Percentiles rank a stretch among this genome's conserved stretches.
phyloP scores from a whole-genome alignment of 148 eudicot genomes.

The Dysphania ambrosioides region DNA sequence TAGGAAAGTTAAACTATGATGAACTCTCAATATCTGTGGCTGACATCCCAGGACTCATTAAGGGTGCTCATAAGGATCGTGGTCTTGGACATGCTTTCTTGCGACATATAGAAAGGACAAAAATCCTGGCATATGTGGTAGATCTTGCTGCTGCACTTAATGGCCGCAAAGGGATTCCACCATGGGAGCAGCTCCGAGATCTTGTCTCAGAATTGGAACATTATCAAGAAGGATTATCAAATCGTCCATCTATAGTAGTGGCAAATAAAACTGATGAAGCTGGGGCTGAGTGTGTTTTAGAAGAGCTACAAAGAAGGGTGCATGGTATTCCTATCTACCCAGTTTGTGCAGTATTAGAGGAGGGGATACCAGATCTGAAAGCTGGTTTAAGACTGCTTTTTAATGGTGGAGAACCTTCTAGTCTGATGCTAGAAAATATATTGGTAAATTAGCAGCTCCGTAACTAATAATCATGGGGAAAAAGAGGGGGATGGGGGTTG shows the following conservation, averaged over 20 bases:
- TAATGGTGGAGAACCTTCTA: conserved; percentile 42
- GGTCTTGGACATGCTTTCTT: conserved; percentile 96
- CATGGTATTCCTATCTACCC: conserved; percentile 67
- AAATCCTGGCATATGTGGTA: conserved; percentile 76
- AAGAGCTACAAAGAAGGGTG: conserved; percentile 64
- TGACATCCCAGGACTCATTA: conserved; percentile 90
- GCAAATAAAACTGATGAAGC: conserved; percentile 85
- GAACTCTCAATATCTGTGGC: conserved; percentile 85
- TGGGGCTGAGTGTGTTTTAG: conserved; percentile 62
- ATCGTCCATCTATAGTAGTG: conserved; percentile 67
- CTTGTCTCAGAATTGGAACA: conserved; percentile 61
- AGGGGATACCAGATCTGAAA: conserved; percentile 69
- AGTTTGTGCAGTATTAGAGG: conserved; percentile 84
- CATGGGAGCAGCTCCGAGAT: conserved; percentile 92
- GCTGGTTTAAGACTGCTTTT: conserved; percentile 64
- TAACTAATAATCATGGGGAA: neutral
- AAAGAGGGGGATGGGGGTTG: neutral
- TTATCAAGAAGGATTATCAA: conserved; percentile 73
- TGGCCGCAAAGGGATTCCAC: conserved; percentile 75
- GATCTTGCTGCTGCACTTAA: conserved; percentile 72
- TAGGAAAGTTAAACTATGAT: conserved; percentile 76
- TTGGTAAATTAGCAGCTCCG: conserved; percentile 28
- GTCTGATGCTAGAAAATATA: conserved; percentile 45
- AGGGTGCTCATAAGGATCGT: conserved; percentile 89
- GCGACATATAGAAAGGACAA: conserved; percentile 91